A percentile compares a stretch with the other conserved stretches of the same genome.
These are phyloP conservation scores for Boletellus sp. DNA, from an alignment of 1,284 basidiomycete genomes.

Conservation along the genomic window DNA sequence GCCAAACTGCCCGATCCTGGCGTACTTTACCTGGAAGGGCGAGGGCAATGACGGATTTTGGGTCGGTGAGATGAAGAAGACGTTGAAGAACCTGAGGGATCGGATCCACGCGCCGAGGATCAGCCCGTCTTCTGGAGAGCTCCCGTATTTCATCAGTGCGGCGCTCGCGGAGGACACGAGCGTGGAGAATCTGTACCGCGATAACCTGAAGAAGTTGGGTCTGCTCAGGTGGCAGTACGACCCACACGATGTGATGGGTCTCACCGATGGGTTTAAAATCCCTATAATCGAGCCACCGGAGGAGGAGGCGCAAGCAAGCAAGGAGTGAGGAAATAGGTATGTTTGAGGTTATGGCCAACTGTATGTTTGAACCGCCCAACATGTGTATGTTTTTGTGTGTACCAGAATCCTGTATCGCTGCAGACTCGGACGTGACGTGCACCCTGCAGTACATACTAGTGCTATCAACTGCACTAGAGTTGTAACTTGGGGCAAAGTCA, in stretches of 20 bases:
- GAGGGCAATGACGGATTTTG: conserved; percentile 24
- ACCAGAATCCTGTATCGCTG: too few relatives aligned
- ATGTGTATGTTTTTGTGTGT: too few relatives aligned
- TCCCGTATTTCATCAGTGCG: conserved; percentile 15
- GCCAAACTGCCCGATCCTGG: conserved; percentile 23
- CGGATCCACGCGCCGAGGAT: background rate
- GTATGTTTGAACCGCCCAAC: too few relatives aligned
- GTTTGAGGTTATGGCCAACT: too few relatives aligned
- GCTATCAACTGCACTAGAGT: too few relatives aligned
- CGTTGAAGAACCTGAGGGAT: background rate
- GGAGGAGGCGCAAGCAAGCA: too few relatives aligned
- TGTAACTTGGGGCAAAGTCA: too few relatives aligned
- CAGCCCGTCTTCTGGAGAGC: background rate
- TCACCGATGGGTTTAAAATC: background rate
- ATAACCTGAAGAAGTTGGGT: background rate
- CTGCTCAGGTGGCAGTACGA: background rate
- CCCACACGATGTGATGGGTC: background rate
- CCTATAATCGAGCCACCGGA: background rate
- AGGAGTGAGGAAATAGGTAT: too few relatives aligned
- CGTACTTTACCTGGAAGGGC: conserved; percentile 25
- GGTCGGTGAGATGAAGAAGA: conserved; percentile 18
- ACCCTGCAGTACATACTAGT: too few relatives aligned
- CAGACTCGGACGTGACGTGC: too few relatives aligned
- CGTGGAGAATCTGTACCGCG: conserved; percentile 12
- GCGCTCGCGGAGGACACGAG: conserved; percentile 10